These are phyloP conservation scores for Trametes polyzona DNA, from an alignment of 1,284 basidiomycete species.

Conservation along the genomic window DNA sequence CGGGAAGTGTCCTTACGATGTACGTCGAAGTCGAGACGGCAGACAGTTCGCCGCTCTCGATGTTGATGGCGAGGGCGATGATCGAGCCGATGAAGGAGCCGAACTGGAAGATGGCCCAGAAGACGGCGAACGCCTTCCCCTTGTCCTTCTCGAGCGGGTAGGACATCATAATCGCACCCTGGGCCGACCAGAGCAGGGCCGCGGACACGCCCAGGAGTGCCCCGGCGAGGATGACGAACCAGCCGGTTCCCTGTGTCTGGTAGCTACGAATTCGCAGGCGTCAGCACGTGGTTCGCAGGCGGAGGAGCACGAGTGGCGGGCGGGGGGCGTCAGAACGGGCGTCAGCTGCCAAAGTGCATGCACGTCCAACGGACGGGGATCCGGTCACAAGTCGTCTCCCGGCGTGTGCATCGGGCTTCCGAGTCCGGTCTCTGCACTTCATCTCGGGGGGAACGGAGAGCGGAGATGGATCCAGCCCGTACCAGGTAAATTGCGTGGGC, in stretches of 20 bases:
- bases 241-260: conserved; percentile 41
- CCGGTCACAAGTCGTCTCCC: neutral
- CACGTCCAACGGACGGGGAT: neutral
- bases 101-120: conserved; percentile 62
- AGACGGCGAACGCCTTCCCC: conserved; percentile 46
- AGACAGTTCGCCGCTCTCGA: conserved; percentile 34
- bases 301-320: neutral
- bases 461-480: neutral
- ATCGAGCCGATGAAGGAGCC: conserved; percentile 54
- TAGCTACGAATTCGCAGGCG: conserved; percentile 24
- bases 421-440: neutral
- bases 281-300: neutral
- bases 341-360: neutral
- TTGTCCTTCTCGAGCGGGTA: conserved; percentile 62
- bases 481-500: neutral
- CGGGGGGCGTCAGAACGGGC: neutral
- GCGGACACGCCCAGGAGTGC: conserved; percentile 61
- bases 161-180: conserved; percentile 63
- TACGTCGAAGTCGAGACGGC: conserved; percentile 45
- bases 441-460: neutral
- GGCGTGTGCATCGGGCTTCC: neutral
- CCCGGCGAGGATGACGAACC: conserved; percentile 57
- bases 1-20: conserved; percentile 30
- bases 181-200: conserved; percentile 63
- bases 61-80: conserved; percentile 53